Percentiles rank a stretch among this genome's conserved stretches.
Conservation (phyloP, 1,284 basidiomycete species). For the Cryptococcus floricola region DNA sequence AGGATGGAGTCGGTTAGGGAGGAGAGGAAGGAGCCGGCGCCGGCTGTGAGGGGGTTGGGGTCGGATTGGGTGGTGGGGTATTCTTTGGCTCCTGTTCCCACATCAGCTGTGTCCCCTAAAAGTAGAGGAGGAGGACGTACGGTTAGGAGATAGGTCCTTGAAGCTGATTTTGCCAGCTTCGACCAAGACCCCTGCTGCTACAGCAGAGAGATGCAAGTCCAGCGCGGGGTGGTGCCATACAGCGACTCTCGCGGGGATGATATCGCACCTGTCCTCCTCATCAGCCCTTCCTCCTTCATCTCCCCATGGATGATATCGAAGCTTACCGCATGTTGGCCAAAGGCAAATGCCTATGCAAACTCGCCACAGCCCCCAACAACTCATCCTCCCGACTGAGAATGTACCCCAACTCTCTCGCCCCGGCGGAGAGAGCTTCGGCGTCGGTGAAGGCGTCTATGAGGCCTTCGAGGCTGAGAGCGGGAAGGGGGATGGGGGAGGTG, state of each 20-base stretch:
- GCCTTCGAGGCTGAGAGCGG: conserved; percentile 49
- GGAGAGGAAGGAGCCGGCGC: no score
- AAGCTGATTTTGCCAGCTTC: conserved; percentile 54
- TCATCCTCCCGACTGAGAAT: conserved; percentile 59
- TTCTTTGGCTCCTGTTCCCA: conserved; percentile 52
- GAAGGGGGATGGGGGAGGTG: conserved; percentile 54
- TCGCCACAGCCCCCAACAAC: conserved; percentile 54
- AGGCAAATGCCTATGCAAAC: conserved; percentile 61
- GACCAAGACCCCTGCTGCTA: conserved; percentile 56
- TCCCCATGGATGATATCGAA: no score
- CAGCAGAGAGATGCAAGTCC: conserved; percentile 56
- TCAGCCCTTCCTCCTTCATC: no score
- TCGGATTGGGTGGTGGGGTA: conserved; percentile 52
- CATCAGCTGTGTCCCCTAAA: no score
- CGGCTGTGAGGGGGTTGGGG: conserved; percentile 53
- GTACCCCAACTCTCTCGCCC: conserved; percentile 54
- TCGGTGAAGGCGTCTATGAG: conserved; percentile 55
- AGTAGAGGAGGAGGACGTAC: no score
- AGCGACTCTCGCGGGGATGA: conserved; percentile 55
- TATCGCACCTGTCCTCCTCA: conserved; percentile 49
- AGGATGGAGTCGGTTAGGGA: no score
- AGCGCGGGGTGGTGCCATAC: conserved; percentile 60
- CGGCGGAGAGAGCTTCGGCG: conserved; percentile 40
- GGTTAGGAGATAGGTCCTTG: conserved; percentile 53
- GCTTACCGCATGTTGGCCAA: conserved; percentile 56